These are phyloP conservation scores for Xerocomellus intermedius DNA, from an alignment of 768 basidiomycete genomes.

Conservation along the genomic window DNA sequence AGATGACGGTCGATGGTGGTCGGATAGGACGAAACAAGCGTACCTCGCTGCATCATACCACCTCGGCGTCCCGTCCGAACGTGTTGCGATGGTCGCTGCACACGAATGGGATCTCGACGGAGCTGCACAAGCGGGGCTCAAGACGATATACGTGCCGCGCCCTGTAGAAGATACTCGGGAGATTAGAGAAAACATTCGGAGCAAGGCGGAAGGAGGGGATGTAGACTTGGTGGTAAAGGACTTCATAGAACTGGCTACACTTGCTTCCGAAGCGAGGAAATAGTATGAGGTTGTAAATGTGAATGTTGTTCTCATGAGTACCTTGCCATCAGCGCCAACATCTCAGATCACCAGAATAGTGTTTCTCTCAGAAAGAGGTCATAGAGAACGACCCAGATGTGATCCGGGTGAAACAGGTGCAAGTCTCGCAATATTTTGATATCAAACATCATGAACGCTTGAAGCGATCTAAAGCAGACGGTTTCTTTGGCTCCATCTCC, in stretches of 20 bases:
- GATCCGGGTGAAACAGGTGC: not conserved
- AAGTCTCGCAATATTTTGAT: not conserved
- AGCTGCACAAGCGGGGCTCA: constrained; percentile 52
- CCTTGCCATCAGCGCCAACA: not conserved
- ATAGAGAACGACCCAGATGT: not conserved
- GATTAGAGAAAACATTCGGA: constrained; percentile 33
- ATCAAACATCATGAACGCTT: constrained; percentile 19
- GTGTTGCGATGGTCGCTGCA: constrained; percentile 64
- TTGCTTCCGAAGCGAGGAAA: constrained; percentile 17
- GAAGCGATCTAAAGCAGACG: constrained; percentile 38
- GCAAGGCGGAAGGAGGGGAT: constrained; percentile 53
- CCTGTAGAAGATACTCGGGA: constrained; percentile 41
- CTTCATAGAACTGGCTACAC: constrained; percentile 47
- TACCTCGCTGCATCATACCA: constrained; percentile 52
- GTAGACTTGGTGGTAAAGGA: constrained; percentile 56
- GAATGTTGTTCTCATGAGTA: not conserved
- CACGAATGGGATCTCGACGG: constrained; percentile 58
- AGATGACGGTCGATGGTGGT: not conserved
- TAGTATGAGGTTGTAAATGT: no score
- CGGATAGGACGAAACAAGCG: constrained; percentile 39
- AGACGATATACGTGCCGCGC: constrained; percentile 58
- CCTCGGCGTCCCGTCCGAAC: constrained; percentile 43
- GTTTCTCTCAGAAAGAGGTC: not conserved
- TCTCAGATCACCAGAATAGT: not conserved
- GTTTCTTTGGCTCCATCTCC: constrained; percentile 27